These are phyloP conservation scores for Ophiognomonia clavigignenti-juglandacearum DNA, from an alignment of 2,329 filamentous ascomycete species.

Conservation along the genomic window DNA sequence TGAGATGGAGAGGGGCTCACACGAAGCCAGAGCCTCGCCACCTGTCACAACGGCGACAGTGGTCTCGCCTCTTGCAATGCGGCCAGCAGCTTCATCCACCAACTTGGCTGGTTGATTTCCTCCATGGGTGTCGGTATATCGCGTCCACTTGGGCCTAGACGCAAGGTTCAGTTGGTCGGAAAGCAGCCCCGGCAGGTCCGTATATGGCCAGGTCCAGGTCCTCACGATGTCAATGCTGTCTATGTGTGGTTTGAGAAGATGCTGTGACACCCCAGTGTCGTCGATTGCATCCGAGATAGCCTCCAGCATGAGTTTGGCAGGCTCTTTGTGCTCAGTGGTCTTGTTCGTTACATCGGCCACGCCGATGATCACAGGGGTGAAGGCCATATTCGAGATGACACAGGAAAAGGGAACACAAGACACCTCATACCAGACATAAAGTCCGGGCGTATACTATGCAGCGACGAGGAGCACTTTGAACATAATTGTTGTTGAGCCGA, in stretches of 20 bases:
- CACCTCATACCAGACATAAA: too few species aligned
- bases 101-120: slow-evolving; percentile 59
- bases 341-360: slow-evolving; percentile 59
- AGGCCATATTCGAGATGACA: too few species aligned
- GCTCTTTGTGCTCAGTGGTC: slow-evolving; percentile 53
- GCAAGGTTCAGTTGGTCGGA: slow-evolving; percentile 42
- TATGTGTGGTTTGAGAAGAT: slow-evolving; percentile 38
- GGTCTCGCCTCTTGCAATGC: slow-evolving; percentile 47
- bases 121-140: slow-evolving; percentile 50
- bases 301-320: slow-evolving; percentile 51
- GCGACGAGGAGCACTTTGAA: too few species aligned
- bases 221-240: slow-evolving; percentile 57
- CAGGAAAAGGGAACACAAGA: too few species aligned
- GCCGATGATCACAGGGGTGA: slow-evolving; percentile 53
- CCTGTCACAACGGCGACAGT: slow-evolving; percentile 57
- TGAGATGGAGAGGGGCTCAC: slow-evolving; percentile 27
- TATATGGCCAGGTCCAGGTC: slow-evolving; percentile 64
- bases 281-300: slow-evolving; percentile 47
- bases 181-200: slow-evolving; percentile 51
- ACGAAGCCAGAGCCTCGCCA: slow-evolving; percentile 59
- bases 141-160: slow-evolving; percentile 34
- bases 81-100: slow-evolving; percentile 58
- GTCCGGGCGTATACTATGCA: too few species aligned
- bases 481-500: too few species aligned
- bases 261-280: slow-evolving; percentile 36